Conservation (phyloP, 2,329 filamentous ascomycete species). For the Fusarium sterilihyphosum region DNA sequence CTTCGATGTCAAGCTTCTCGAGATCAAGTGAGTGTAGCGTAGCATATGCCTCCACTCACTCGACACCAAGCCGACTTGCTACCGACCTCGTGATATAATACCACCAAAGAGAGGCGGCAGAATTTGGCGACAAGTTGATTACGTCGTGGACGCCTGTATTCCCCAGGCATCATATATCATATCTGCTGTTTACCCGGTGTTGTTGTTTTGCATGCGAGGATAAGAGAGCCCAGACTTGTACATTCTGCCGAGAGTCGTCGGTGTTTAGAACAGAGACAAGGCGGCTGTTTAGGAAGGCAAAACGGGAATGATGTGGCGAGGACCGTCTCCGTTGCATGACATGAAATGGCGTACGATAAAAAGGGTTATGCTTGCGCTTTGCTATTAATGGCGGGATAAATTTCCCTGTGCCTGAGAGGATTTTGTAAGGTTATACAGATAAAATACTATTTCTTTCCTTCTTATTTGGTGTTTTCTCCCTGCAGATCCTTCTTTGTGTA, state of each 20-base stretch:
- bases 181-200: constrained; percentile 36
- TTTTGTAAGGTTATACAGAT: constrained; percentile 38
- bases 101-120: constrained; percentile 28
- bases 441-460: constrained; percentile 29
- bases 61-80: constrained; percentile 18
- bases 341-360: constrained; percentile 58
- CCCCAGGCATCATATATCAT: constrained; percentile 24
- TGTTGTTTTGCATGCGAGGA: constrained; percentile 49
- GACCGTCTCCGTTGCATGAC: constrained; percentile 60
- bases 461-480: neutral
- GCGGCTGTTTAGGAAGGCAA: constrained; percentile 31
- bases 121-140: constrained; percentile 19
- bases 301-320: constrained; percentile 60
- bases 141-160: constrained; percentile 15
- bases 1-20: constrained; percentile 90
- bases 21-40: constrained; percentile 74
- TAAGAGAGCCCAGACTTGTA: constrained; percentile 59
- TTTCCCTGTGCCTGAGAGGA: constrained; percentile 20
- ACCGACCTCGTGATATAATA: constrained; percentile 40
- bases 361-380: constrained; percentile 40
- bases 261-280: constrained; percentile 26
- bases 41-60: constrained; percentile 3
- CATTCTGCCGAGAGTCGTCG: constrained; percentile 43
- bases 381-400: constrained; percentile 15
- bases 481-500: neutral